phyloP scores from a whole-genome alignment of 306 rosid genomes.

The Glycine soja region DNA sequence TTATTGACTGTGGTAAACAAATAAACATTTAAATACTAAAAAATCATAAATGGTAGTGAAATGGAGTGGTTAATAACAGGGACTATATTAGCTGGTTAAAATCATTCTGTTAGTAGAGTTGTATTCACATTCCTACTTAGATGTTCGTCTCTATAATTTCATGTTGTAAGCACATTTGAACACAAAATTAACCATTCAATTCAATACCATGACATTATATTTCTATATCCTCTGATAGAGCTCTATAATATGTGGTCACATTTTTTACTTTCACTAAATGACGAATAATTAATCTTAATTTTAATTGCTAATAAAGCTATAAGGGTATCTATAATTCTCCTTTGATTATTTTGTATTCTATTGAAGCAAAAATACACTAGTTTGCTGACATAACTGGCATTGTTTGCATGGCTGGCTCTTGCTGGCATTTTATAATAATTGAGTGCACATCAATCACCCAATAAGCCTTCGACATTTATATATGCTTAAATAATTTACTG shows the following conservation, averaged over 20 bases:
- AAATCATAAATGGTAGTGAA: neutral
- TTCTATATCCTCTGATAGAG: neutral
- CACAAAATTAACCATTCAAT: neutral
- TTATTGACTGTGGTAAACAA: neutral
- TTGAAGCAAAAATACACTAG: constrained; percentile 37
- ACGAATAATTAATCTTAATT: constrained; percentile 10
- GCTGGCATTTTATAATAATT: constrained; percentile 58
- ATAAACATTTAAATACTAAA: neutral
- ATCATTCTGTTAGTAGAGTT: neutral
- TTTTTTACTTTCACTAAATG: neutral
- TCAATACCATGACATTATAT: neutral
- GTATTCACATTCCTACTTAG: neutral
- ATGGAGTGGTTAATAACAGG: neutral
- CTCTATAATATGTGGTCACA: neutral
- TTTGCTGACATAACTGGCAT: constrained; percentile 47
- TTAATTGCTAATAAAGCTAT: constrained; percentile 4
- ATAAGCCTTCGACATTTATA: constrained; percentile 27
- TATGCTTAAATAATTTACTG: constrained; percentile 48
- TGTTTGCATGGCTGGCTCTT: constrained; percentile 57
- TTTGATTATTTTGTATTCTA: constrained; percentile 7
- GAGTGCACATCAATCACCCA: constrained; percentile 45
- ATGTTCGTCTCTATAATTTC: neutral
- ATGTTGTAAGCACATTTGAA: neutral
- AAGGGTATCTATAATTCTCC: neutral
- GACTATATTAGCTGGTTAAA: neutral